phyloP scores from a whole-genome alignment of 192 early-diverging fungal species.

The Podochytrium sp. region DNA sequence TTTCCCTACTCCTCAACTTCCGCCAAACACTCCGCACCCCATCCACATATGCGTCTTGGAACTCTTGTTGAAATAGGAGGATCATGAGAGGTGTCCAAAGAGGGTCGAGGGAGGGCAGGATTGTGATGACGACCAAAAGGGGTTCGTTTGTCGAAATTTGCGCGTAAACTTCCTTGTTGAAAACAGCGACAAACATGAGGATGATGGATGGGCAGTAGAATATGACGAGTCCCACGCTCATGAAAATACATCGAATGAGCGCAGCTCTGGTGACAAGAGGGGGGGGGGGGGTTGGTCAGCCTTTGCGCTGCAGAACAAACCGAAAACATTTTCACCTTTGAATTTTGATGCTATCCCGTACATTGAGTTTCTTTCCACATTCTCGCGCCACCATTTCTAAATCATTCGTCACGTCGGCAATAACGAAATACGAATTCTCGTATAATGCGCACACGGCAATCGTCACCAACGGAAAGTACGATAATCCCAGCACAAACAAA shows the following conservation, averaged over 20 bases:
- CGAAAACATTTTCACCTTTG: conserved; percentile 4
- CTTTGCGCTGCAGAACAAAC: background rate
- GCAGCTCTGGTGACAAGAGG: background rate
- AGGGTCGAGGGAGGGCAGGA: conserved; percentile 15
- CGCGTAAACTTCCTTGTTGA: background rate
- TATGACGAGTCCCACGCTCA: conserved; percentile 18
- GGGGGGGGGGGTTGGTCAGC: background rate
- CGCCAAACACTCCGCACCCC: background rate
- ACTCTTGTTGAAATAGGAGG: conserved; percentile 24
- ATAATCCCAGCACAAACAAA: background rate
- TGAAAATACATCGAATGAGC: conserved; percentile 19
- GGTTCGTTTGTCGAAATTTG: background rate
- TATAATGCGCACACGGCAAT: conserved; percentile 7
- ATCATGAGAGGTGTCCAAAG: conserved; percentile 27
- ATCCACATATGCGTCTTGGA: conserved; percentile 1
- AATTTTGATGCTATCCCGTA: background rate
- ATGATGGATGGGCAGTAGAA: conserved; percentile 14
- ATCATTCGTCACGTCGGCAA: conserved; percentile 22
- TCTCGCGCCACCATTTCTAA: background rate
- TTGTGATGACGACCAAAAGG: background rate
- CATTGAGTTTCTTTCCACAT: background rate
- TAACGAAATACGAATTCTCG: conserved; percentile 24
- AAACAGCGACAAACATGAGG: background rate
- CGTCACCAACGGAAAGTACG: background rate
- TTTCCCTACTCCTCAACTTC: too few relatives aligned